Base-by-base conservation (phyloP, 1,139 yeast species). In the Zygoascus hellenicus region DNA sequence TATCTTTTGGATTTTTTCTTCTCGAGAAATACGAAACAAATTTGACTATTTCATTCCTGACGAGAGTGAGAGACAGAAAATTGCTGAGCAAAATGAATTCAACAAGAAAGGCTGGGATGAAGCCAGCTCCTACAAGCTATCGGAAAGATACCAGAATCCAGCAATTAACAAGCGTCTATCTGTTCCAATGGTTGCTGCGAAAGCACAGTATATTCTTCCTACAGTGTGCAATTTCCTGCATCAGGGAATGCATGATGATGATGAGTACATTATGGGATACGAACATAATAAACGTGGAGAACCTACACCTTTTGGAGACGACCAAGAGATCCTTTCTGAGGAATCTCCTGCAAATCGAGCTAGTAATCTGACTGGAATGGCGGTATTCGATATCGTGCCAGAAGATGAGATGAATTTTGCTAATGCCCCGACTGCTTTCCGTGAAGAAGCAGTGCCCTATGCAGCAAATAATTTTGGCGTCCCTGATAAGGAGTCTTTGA, bases 161-260 rank as follows among this genome's bases (percentile, higher is more conserved):
- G 64, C 66, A 4, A 46, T 66, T 32, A 54, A 53, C 34, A 51
- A 58, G 37, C 53, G 53, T 15, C 51, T 65, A 32, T 54, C 59
- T n/a, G 62, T 60, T 5, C 69, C 69, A 5, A 63, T 66, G 67
- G 66, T 66, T n/a, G 60, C 61, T 45, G 55, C 61, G 15, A 54
- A 53, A 19, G 62, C 66, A 2, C 58, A 59, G 30, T 54, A 49
- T 37, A 15, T 58, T 42, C 47, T 65, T 37, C 58, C 60, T 13
- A 22, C 45, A 2, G 59, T 57, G 9, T 55, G 57, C 41, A 39
- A 48, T 28, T 35, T 36, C 31, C 39, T 38, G 17, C 48, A 47
- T 15, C 48, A 48, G 32, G 50, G 43, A 11, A 35, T 40, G 16
- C 42, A 46, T 37, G 46, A 42, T 14, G 46, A 45, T 14, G 43